Conservation (phyloP, 768 basidiomycete genomes). For the Russula sp. region DNA sequence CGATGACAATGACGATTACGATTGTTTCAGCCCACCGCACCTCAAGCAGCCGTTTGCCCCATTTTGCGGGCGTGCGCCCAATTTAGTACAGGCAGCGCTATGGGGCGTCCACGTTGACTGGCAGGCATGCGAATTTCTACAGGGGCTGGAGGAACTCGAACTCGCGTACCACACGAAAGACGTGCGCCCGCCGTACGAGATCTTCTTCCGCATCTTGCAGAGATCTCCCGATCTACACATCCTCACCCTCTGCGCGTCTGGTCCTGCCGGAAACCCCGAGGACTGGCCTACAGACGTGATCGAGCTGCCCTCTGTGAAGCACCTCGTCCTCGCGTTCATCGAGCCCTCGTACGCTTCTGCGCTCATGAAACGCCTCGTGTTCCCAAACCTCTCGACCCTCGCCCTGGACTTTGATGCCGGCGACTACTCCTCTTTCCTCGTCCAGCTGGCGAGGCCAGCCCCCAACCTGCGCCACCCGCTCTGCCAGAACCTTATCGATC, state of each 20-base stretch:
- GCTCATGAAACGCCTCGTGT: slow-evolving; percentile 29
- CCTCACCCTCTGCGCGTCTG: slow-evolving; percentile 49
- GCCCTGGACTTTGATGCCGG: slow-evolving; percentile 48
- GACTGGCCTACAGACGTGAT: slow-evolving; percentile 30
- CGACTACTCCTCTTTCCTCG: slow-evolving; percentile 46
- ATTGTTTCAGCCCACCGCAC: slow-evolving; percentile 38
- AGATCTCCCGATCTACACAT: slow-evolving; percentile 45
- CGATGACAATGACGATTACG: slow-evolving; percentile 37
- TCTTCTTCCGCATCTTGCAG: slow-evolving; percentile 46
- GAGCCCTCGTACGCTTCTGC: slow-evolving; percentile 28
- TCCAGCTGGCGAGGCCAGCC: slow-evolving; percentile 36
- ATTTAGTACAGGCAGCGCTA: slow-evolving; percentile 40
- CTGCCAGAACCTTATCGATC: slow-evolving; percentile 40
- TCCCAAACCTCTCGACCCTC: slow-evolving; percentile 33
- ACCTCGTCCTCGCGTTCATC: slow-evolving; percentile 30
- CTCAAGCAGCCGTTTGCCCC: slow-evolving; percentile 41
- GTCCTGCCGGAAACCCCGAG: slow-evolving; percentile 40
- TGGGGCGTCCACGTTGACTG: slow-evolving; percentile 72
- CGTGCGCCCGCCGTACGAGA: slow-evolving; percentile 51
- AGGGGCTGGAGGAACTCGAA: slow-evolving; percentile 43
- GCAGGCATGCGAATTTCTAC: slow-evolving; percentile 40
- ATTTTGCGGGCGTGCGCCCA: slow-evolving; percentile 45
- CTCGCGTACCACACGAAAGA: slow-evolving; percentile 56
- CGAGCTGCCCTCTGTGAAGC: slow-evolving; percentile 24
- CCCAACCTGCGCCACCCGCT: slow-evolving; percentile 33